Conservation (phyloP, 768 basidiomycete genomes). For the Suillus variegatus region DNA sequence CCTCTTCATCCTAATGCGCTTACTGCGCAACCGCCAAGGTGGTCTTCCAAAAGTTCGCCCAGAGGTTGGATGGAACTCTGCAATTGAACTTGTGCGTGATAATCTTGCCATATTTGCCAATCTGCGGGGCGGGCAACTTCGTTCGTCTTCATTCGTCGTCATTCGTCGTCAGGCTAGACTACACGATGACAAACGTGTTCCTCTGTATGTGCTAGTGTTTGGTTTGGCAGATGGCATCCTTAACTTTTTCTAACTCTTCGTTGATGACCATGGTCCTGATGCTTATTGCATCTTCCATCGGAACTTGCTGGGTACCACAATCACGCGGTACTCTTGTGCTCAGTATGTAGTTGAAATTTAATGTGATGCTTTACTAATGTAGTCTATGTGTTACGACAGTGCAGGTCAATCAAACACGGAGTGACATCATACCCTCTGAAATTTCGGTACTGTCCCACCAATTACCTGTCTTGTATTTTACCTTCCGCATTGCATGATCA, state of each 20-base stretch:
- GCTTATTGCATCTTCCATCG: slow-evolving; percentile 69
- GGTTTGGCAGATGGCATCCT: slow-evolving; percentile 21
- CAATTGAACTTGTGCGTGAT: slow-evolving; percentile 81
- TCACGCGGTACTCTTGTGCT: slow-evolving; percentile 40
- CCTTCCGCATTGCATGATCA: too few relatives aligned
- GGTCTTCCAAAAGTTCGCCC: slow-evolving; percentile 63
- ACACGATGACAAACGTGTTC: slow-evolving; percentile 45
- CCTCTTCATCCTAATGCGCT: slow-evolving; percentile 50
- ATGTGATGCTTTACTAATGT: too few relatives aligned
- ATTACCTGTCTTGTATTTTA: too few relatives aligned
- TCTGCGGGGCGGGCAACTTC: slow-evolving; percentile 85
- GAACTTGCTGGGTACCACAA: slow-evolving; percentile 63
- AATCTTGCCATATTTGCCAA: slow-evolving; percentile 82
- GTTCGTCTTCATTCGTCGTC: slow-evolving; percentile 81
- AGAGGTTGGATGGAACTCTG: slow-evolving; percentile 72
- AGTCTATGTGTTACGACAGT: too few relatives aligned
- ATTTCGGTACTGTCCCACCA: too few relatives aligned
- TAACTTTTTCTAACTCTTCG: slow-evolving; percentile 53
- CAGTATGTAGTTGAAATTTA: too few relatives aligned
- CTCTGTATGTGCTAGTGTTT: slow-evolving; percentile 44
- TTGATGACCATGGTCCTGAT: slow-evolving; percentile 78
- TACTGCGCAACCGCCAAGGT: slow-evolving; percentile 63
- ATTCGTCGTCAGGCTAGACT: slow-evolving; percentile 69
- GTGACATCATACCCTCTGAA: too few relatives aligned
- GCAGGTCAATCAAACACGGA: too few relatives aligned